phyloP scores from a whole-genome alignment of 306 rosid species.

The Prinsepia uniflora region DNA sequence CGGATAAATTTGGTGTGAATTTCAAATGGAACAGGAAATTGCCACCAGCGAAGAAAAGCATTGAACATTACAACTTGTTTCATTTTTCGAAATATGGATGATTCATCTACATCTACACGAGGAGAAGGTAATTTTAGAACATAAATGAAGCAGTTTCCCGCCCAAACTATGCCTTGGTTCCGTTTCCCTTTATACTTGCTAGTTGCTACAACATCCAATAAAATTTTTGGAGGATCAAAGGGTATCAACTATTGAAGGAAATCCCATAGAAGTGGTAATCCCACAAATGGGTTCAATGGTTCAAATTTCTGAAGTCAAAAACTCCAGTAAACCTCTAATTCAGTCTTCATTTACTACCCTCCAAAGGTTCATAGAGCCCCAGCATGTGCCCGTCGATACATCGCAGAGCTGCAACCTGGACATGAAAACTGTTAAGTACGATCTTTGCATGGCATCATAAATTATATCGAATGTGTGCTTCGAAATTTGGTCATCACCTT shows the following conservation, averaged over 20 bases:
- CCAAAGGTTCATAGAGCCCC: slow-evolving; percentile 80
- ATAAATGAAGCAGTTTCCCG: not conserved
- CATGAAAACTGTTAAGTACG: slow-evolving; percentile 4
- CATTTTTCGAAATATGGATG: not conserved
- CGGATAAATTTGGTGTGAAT: no score
- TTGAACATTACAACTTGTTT: no score
- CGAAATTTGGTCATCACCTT: slow-evolving; percentile 39
- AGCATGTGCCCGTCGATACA: slow-evolving; percentile 76
- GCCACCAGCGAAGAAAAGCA: no score
- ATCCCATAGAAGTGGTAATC: slow-evolving; percentile 38
- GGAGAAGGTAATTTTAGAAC: not conserved
- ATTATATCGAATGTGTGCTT: not conserved
- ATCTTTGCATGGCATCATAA: not conserved
- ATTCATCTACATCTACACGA: not conserved
- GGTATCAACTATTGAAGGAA: slow-evolving; percentile 59
- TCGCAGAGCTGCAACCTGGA: slow-evolving; percentile 70
- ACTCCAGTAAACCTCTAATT: slow-evolving; percentile 17
- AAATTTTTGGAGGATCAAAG: slow-evolving; percentile 54
- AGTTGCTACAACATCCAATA: slow-evolving; percentile 14
- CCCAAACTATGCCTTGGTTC: not conserved
- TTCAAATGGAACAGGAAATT: no score
- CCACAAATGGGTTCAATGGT: slow-evolving; percentile 43
- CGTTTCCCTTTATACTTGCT: no score
- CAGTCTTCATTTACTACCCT: not conserved
- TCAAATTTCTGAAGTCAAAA: slow-evolving; percentile 18